Evolutionary conservation across 768 basidiomycete genomes (phyloP).

Genomic region (Pilatotrama ljubarskyi): DNA sequence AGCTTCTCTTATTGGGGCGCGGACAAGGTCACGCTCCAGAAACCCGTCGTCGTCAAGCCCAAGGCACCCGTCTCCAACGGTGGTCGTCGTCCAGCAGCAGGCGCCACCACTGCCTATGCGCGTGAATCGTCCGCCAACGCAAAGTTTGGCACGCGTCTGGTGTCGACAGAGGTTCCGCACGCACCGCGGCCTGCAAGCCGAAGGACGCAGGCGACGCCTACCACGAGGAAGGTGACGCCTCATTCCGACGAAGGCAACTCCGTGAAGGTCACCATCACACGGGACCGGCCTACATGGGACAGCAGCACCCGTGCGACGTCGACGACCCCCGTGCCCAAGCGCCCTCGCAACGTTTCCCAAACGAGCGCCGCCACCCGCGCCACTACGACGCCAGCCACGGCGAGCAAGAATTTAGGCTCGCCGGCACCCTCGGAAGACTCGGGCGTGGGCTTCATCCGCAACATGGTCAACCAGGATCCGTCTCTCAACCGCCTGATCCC

Average conservation of each 20-base stretch:
- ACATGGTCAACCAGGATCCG: slow-evolving; percentile 76
- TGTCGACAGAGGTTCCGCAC: slow-evolving; percentile 56
- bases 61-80: slow-evolving; percentile 33
- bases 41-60: slow-evolving; percentile 62
- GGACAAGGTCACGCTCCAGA: slow-evolving; percentile 86
- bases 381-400: slow-evolving; percentile 34
- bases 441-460: slow-evolving; percentile 80
- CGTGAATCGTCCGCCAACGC: slow-evolving; percentile 87
- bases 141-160: slow-evolving; percentile 85
- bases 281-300: slow-evolving; percentile 63
- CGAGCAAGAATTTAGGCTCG: slow-evolving; percentile 55
- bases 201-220: slow-evolving; percentile 48
- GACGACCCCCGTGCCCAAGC: slow-evolving; percentile 45
- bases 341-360: slow-evolving; percentile 72
- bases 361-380: slow-evolving; percentile 57
- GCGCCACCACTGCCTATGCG: slow-evolving; percentile 57
- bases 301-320: slow-evolving; percentile 47
- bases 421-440: slow-evolving; percentile 82
- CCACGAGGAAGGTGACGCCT: slow-evolving; percentile 44
- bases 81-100: slow-evolving; percentile 39
- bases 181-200: slow-evolving; percentile 63
- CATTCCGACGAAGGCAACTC: slow-evolving; percentile 66
- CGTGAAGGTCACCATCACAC: slow-evolving; percentile 68
- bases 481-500: slow-evolving; percentile 47
- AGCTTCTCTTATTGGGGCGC: slow-evolving; percentile 94